Percentiles rank a stretch among this genome's conserved stretches.
Conservation (phyloP, 225 moss, liverwort and hornwort genomes). For the Anthoceros angustus region DNA sequence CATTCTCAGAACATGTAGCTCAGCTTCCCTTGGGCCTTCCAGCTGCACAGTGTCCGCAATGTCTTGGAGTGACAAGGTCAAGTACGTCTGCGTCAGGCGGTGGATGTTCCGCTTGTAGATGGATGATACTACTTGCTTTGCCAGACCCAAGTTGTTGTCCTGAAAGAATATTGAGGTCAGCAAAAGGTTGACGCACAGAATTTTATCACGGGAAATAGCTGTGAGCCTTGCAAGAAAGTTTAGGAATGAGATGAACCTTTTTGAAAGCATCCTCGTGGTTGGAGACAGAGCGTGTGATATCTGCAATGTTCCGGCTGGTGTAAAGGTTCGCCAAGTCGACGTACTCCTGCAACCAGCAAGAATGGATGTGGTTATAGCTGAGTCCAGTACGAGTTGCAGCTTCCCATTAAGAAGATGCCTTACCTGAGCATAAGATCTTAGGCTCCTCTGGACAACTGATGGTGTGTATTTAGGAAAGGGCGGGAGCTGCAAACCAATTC, state of each 20-base stretch:
- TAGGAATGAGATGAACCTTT: conserved; percentile 29
- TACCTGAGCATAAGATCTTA: conserved; percentile 97
- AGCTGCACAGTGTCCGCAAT: conserved; percentile 92
- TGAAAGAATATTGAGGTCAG: conserved; percentile 15
- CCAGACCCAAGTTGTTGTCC: conserved; percentile 97
- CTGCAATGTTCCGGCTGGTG: conserved; percentile 57
- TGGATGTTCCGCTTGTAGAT: conserved; percentile 97
- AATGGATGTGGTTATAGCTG: neutral
- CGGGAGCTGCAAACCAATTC: conserved; percentile 50
- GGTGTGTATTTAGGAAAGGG: conserved; percentile 94
- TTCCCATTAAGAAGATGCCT: neutral
- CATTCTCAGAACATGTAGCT: conserved; percentile 96
- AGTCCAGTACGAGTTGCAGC: neutral
- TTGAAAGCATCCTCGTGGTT: conserved; percentile 79
- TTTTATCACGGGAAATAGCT: neutral
- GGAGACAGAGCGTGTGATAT: conserved; percentile 72
- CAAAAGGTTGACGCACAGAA: neutral
- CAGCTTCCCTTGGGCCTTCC: conserved; percentile 86
- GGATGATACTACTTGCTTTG: conserved; percentile 91
- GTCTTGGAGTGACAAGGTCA: conserved; percentile 93
- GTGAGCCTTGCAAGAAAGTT: neutral
- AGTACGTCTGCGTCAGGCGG: conserved; percentile 95
- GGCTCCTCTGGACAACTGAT: conserved; percentile 65
- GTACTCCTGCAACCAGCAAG: conserved; percentile 48
- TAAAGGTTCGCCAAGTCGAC: conserved; percentile 78